A percentile compares a stretch with the other conserved stretches of the same genome.
Conservation (phyloP, 148 eudicot genomes). For the Rhododendron griersonianum region DNA sequence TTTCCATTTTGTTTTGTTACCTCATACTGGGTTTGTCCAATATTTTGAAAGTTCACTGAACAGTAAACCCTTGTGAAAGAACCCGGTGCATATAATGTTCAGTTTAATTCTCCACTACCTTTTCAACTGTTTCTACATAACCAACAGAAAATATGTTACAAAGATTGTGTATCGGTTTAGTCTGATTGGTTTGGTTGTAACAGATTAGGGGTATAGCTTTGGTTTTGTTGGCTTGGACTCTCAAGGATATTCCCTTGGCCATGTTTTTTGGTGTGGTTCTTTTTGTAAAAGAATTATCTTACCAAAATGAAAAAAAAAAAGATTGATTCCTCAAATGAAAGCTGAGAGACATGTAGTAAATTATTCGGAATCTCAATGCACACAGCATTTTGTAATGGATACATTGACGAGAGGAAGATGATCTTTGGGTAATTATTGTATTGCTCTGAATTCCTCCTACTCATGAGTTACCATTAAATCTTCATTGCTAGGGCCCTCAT, state of each 20-base stretch:
- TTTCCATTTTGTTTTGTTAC: background rate
- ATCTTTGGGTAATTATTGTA: background rate
- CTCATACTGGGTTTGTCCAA: background rate
- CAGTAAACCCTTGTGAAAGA: background rate
- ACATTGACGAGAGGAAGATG: background rate
- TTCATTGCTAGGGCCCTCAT: slow-evolving; percentile 16
- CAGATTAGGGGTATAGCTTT: too few relatives aligned
- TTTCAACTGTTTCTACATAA: background rate
- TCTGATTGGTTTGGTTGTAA: too few relatives aligned
- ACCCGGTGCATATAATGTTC: slow-evolving; percentile 1
- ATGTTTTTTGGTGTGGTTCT: background rate
- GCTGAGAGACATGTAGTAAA: background rate
- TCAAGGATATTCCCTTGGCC: background rate
- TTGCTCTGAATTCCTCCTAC: background rate
- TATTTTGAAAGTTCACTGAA: background rate
- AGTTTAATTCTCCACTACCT: background rate
- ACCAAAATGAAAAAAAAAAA: background rate
- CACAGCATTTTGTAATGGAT: background rate
- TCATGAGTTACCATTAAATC: background rate
- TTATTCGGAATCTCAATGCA: background rate
- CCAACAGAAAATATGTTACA: background rate
- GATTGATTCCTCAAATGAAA: background rate
- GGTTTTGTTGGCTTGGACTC: too few relatives aligned
- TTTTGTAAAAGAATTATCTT: background rate
- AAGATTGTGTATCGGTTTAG: too few relatives aligned